phyloP scores from a whole-genome alignment of 1,139 yeast species.

The Candida sanyaensis region DNA sequence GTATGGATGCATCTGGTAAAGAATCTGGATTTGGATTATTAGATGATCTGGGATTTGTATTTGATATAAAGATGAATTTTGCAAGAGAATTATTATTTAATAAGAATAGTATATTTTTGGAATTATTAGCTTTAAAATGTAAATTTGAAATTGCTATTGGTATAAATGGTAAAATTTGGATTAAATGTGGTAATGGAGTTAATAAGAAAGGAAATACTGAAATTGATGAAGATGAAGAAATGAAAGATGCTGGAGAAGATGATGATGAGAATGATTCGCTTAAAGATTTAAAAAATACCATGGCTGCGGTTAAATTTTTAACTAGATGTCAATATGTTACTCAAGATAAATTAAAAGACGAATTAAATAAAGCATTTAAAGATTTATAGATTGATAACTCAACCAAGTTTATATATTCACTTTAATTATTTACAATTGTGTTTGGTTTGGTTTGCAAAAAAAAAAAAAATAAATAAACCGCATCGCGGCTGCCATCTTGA shows the following conservation, averaged over 20 bases:
- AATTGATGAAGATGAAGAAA: slow-evolving; percentile 26
- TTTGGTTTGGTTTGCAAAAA: no score
- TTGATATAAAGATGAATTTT: slow-evolving; percentile 69
- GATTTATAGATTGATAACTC: slow-evolving; percentile 9
- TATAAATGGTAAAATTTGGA: slow-evolving; percentile 87
- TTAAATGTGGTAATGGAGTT: slow-evolving; percentile 59
- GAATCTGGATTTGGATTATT: slow-evolving; percentile 90
- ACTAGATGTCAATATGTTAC: slow-evolving; percentile 40
- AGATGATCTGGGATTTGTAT: slow-evolving; percentile 69
- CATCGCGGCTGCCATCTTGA: not conserved
- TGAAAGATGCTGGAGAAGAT: slow-evolving; percentile 15
- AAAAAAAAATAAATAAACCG: no score
- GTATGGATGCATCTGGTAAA: slow-evolving; percentile 80
- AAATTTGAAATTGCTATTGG: slow-evolving; percentile 92
- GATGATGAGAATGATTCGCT: slow-evolving; percentile 11
- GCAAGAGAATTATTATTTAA: slow-evolving; percentile 76
- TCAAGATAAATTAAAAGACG: slow-evolving; percentile 38
- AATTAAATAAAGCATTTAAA: slow-evolving; percentile 31
- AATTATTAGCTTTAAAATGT: slow-evolving; percentile 61
- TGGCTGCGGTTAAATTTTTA: slow-evolving; percentile 58
- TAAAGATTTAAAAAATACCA: slow-evolving; percentile 52
- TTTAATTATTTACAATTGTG: no score
- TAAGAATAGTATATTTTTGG: slow-evolving; percentile 54
- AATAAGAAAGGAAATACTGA: slow-evolving; percentile 15
- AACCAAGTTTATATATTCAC: no score